Evolutionary conservation across 352 stramenopile species (phyloP).

Genomic region (Pythium volutum): DNA sequence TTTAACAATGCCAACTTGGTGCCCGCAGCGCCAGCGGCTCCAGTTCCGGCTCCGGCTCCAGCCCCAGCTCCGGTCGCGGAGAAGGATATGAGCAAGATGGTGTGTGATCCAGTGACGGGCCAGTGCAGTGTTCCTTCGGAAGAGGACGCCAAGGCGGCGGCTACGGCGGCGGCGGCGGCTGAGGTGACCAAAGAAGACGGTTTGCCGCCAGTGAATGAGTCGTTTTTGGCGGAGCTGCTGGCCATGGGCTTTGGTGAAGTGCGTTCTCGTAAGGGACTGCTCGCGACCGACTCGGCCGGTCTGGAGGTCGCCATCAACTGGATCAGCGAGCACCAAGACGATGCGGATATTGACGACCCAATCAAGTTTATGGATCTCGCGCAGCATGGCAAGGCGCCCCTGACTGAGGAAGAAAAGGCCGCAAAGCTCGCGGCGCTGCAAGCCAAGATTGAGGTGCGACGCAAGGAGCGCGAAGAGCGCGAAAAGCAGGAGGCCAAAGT

Average conservation of each 20-base stretch:
- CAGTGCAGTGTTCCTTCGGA: slow-evolving; percentile 39
- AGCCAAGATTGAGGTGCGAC: slow-evolving; percentile 68
- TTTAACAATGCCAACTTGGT: slow-evolving; percentile 69
- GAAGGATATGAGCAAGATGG: slow-evolving; percentile 41
- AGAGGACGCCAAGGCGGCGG: slow-evolving; percentile 16
- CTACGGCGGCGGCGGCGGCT: slow-evolving; percentile 11
- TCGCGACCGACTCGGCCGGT: slow-evolving; percentile 70
- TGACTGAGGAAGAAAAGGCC: slow-evolving; percentile 88
- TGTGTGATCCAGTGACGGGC: slow-evolving; percentile 65
- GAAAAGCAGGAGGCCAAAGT: slow-evolving; percentile 48
- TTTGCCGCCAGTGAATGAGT: slow-evolving; percentile 59
- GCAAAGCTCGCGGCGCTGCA: slow-evolving; percentile 86
- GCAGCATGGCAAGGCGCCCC: slow-evolving; percentile 33
- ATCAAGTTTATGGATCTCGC: slow-evolving; percentile 84
- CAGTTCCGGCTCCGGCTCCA: slow-evolving; percentile 8
- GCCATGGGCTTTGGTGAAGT: slow-evolving; percentile 89
- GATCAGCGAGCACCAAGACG: slow-evolving; percentile 87
- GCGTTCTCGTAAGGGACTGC: slow-evolving; percentile 73
- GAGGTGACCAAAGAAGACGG: slow-evolving; percentile 32
- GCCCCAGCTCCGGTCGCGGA: slow-evolving; percentile 22
- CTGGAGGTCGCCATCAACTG: slow-evolving; percentile 85
- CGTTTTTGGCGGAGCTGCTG: slow-evolving; percentile 58
- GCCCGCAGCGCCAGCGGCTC: slow-evolving; percentile 20
- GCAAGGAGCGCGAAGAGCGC: slow-evolving; percentile 69
- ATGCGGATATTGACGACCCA: slow-evolving; percentile 86